Conservation (phyloP, 306 rosid genomes). For the Lathyrus oleraceus region DNA sequence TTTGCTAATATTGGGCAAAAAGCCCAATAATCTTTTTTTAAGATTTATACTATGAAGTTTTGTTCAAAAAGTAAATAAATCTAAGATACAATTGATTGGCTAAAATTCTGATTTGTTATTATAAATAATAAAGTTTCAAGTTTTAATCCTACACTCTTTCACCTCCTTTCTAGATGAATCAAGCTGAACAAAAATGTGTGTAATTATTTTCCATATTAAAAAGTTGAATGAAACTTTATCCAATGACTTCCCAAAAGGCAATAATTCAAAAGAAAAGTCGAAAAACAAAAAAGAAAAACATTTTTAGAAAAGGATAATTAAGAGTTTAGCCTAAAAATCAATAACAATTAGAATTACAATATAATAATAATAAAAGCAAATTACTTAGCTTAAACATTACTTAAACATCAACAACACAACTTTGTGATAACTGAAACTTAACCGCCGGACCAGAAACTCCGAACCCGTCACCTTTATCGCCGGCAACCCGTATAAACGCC, state of each 20-base stretch:
- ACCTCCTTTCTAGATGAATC: not conserved
- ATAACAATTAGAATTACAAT: not conserved
- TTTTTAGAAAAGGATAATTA: not conserved
- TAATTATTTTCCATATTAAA: not conserved
- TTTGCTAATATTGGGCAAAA: too few species aligned
- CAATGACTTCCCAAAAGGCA: not conserved
- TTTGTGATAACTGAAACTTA: slow-evolving; percentile 54
- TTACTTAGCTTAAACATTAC: slow-evolving; percentile 9
- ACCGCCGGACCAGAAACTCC: slow-evolving; percentile 35
- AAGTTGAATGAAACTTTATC: not conserved
- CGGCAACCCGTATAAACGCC: slow-evolving; percentile 49
- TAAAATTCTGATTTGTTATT: too few species aligned
- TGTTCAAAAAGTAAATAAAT: too few species aligned
- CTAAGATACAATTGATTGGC: too few species aligned
- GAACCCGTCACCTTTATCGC: not conserved
- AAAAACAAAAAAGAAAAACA: not conserved
- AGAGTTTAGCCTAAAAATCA: not conserved
- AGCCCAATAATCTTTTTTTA: too few species aligned
- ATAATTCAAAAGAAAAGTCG: not conserved
- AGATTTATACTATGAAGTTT: too few species aligned
- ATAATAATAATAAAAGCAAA: not conserved
- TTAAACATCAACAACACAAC: slow-evolving; percentile 66
- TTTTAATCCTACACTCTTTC: not conserved
- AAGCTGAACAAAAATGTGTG: not conserved
- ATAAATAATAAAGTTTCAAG: not conserved